Evolutionary conservation across 208 protist species (phyloP).

Genomic region (Trypanosomatidae sp.): DNA sequence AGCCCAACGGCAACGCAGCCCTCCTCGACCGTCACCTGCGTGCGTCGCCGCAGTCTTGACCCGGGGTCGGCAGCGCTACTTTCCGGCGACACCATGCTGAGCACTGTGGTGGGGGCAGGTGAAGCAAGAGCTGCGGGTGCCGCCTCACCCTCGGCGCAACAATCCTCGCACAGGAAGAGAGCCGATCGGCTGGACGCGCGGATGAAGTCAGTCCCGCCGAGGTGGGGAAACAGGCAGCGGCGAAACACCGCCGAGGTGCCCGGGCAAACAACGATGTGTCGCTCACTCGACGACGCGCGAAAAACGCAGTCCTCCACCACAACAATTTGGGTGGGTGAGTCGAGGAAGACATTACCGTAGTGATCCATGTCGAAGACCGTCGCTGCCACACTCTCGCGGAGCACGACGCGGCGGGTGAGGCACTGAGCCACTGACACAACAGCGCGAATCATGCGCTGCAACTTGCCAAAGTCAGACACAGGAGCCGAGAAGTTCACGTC

Average conservation of each 20-base stretch:
- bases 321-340: constrained; percentile 37
- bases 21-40: constrained; percentile 23
- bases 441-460: constrained; percentile 21
- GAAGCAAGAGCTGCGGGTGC: not conserved
- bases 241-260: constrained; percentile 55
- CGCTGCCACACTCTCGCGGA: constrained; percentile 4
- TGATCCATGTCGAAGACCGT: constrained; percentile 39
- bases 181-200: constrained; percentile 11
- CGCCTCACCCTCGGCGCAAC: constrained; percentile 9
- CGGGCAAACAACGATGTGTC: constrained; percentile 42
- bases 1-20: constrained; percentile 15
- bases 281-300: constrained; percentile 12
- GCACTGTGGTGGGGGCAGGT: not conserved
- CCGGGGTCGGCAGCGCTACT: not conserved
- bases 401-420: constrained; percentile 19
- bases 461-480: constrained; percentile 16
- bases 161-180: constrained; percentile 29
- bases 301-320: constrained; percentile 55
- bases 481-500: constrained; percentile 18
- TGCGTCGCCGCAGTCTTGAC: constrained; percentile 5
- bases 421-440: constrained; percentile 1
- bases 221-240: constrained; percentile 35
- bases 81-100: not conserved
- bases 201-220: constrained; percentile 20
- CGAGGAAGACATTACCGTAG: constrained; percentile 46